Base-by-base conservation (phyloP, 2,329 filamentous ascomycete species). In the Trichophyton mentagrophytes region DNA sequence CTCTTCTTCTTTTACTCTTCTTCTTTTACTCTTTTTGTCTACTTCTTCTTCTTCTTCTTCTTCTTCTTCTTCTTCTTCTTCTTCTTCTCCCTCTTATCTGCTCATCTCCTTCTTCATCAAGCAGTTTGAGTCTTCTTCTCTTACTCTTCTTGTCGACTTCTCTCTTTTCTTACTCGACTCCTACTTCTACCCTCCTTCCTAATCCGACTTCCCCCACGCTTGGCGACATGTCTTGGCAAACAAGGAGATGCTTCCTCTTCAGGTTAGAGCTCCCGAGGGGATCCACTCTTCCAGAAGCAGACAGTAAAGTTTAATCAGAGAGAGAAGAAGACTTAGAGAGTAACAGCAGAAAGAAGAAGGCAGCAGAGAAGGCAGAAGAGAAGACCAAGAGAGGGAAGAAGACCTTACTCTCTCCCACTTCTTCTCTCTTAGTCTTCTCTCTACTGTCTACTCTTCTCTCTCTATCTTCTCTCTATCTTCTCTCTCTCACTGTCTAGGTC, bases 261-360 rank as follows among this genome's bases (percentile, higher is more conserved):
- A 1, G 46, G 46, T 13, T 49, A 49, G 46, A 49, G 46, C 46
- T 49, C 46, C 46, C 46, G 46, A 49, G 46, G 46, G 27, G 33
- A 11, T 22, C 46, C 46, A 27, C 46, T 20, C 44, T 47, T 47
- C 44, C 20, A 17, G 25, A 30, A 33, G 51, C 11, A n/a, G 17
- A 20, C 49, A 55, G 13, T 20, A 36, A 9, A 57, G 53, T 11
- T 44, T 38, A 38, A 38, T 13, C 33, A 7, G 1, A 8, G 1
- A 38, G 33, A 30, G 20, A 49, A 55, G 46, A 44, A 46, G 38
- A 64, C 25, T 60, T 63, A 64, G 64, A 61, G 60, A 56, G 47
- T 22, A 22, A 22, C 22, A 2, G 22, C 3, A 60, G 3, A 42
- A 3, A 15, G n/a, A 44, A 15, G n/a, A 44, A 17, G n/a, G 0